Conservation (phyloP, 1,284 basidiomycete species). For the Ceratobasidium theobromae region DNA sequence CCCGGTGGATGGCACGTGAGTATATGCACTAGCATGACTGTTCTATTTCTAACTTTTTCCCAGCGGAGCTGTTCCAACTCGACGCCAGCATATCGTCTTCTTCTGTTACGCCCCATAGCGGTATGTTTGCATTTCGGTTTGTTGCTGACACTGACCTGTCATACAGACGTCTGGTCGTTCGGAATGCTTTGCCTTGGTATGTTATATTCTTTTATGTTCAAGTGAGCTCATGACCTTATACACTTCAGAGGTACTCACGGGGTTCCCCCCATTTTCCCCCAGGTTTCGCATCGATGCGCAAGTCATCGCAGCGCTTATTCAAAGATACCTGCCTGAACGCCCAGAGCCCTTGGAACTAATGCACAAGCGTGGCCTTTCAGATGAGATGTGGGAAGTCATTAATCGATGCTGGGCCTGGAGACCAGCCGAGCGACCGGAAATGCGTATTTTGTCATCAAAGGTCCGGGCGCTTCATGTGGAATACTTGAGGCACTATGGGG, state of each 20-base stretch:
- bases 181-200: slow-evolving; percentile 26
- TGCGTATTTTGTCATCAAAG: neutral
- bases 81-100: neutral
- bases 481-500: slow-evolving; percentile 5
- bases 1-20: slow-evolving; percentile 29
- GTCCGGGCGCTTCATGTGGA: slow-evolving; percentile 1
- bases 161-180: slow-evolving; percentile 23
- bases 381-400: slow-evolving; percentile 8
- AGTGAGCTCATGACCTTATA: neutral
- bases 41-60: neutral
- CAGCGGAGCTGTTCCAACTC: slow-evolving; percentile 2
- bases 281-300: neutral
- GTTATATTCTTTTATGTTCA: neutral
- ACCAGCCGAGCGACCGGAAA: neutral
- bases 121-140: neutral
- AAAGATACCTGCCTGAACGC: neutral
- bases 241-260: slow-evolving; percentile 2
- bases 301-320: neutral
- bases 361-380: slow-evolving; percentile 4
- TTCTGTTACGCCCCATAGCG: neutral
- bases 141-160: neutral
- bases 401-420: neutral
- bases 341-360: neutral
- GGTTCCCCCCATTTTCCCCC: neutral
- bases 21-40: neutral